These are phyloP conservation scores for Schizosaccharomyces lindneri DNA, from an alignment of 805 yeast genomes.

Conservation along the genomic window DNA sequence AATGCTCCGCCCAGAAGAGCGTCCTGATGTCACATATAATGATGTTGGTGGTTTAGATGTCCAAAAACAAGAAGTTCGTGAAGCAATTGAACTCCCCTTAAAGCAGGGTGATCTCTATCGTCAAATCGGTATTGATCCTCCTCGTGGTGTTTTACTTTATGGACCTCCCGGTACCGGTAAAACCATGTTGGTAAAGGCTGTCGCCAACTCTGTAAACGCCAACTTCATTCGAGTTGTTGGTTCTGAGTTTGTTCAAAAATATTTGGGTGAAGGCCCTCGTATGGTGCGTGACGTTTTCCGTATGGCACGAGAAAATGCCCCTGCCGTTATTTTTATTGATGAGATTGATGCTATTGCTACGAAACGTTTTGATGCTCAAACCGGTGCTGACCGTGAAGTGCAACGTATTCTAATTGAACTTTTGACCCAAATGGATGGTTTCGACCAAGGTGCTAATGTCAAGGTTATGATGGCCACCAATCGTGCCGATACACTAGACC, in stretches of 20 bases:
- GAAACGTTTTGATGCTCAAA: conserved; percentile 95
- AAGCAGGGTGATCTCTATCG: conserved; percentile 87
- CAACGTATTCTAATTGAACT: conserved; percentile 91
- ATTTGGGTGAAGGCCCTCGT: conserved; percentile 97
- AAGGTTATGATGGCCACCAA: conserved; percentile 96
- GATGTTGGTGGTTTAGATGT: conserved; percentile 97
- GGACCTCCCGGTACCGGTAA: conserved; percentile 99
- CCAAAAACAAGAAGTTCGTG: conserved; percentile 97
- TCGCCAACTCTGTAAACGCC: conserved; percentile 88
- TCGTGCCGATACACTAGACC: conserved; percentile 97
- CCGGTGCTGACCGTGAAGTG: conserved; percentile 98
- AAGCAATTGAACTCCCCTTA: conserved; percentile 90
- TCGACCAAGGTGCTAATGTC: conserved; percentile 82
- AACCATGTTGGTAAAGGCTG: conserved; percentile 96
- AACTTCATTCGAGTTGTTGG: conserved; percentile 92
- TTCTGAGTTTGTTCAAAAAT: conserved; percentile 93
- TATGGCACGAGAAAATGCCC: conserved; percentile 90
- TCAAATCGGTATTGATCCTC: conserved; percentile 95
- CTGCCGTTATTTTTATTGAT: conserved; percentile 89
- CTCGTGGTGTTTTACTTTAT: conserved; percentile 85
- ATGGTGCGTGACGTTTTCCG: conserved; percentile 98
- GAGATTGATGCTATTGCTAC: conserved; percentile 98
- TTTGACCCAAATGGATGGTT: conserved; percentile 97
- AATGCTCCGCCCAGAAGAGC: conserved; percentile 80
- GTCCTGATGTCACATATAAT: conserved; percentile 86